phyloP scores from a whole-genome alignment of 495 filamentous ascomycete genomes.

The Thozetella sp. region DNA sequence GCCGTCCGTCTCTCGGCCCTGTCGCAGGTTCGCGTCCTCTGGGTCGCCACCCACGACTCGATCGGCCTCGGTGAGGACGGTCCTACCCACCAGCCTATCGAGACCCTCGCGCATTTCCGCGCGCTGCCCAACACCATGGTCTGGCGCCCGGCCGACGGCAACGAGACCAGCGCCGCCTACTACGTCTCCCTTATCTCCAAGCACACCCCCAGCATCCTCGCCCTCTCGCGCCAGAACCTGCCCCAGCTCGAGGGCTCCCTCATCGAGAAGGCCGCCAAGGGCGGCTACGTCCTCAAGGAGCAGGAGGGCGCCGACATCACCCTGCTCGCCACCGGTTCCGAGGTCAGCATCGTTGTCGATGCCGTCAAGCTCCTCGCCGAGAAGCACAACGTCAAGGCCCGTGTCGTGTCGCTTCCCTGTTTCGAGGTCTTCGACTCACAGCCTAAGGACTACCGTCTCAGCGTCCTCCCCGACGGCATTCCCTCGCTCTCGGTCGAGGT shows the following conservation, averaged over 20 bases:
- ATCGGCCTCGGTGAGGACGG: conserved; percentile 99
- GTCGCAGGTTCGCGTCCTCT: conserved; percentile 89
- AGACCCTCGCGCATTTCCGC: conserved; percentile 99
- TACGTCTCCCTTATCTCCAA: conserved; percentile 91
- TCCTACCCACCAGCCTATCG: conserved; percentile 98
- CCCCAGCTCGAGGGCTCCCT: conserved; percentile 94
- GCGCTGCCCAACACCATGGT: conserved; percentile 99
- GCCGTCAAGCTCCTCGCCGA: conserved; percentile 88
- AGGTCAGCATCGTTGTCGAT: conserved; percentile 92
- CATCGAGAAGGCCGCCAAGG: conserved; percentile 86
- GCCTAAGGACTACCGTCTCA: conserved; percentile 88
- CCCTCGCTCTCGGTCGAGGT: conserved; percentile 93
- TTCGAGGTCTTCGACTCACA: conserved; percentile 97
- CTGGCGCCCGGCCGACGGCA: conserved; percentile 98
- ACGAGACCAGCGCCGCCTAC: conserved; percentile 98
- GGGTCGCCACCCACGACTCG: conserved; percentile 98
- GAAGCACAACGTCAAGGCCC: conserved; percentile 83
- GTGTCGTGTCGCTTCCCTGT: conserved; percentile 95
- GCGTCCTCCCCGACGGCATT: conserved; percentile 91
- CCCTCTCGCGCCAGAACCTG: conserved; percentile 96
- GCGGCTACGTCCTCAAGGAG: conserved; percentile 90
- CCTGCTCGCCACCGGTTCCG: conserved; percentile 92
- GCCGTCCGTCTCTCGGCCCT: conserved; percentile 92
- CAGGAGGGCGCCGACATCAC: conserved; percentile 83
- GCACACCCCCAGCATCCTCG: conserved; percentile 89